Evolutionary conservation across 1,139 yeast species (phyloP), one percentile per base, ranked within the genome.

Genomic region (Yamadazyma sp.): DNA sequence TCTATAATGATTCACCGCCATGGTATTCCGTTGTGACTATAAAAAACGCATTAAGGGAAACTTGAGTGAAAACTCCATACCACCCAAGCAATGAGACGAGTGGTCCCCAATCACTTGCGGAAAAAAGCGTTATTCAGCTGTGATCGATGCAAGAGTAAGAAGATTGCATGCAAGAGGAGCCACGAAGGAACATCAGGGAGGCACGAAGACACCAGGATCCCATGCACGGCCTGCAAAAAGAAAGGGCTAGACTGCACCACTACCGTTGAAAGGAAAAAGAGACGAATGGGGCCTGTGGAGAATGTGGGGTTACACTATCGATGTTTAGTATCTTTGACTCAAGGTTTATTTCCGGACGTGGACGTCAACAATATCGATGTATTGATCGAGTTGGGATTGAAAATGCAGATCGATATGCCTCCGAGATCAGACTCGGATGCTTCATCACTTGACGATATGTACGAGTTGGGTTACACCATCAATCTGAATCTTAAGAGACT

Each of bases 111-210:
- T 15, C 25, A 34, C 5, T 17, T 54, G 24, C 51, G 74, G 20
- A 61, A 38, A 18, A 34, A 34, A 18, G 34, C 44, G 59, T 56
- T 65, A 2, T 70, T 61, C 50, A 61, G 71, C 8, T 73, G 78
- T 45, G 77, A 73, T 46, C 48, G 75, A 12, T 73, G 78, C 49
- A 70, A 68, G 46, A 41, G 53, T 10, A 53, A 69, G 27, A 73
- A 73, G 55, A 64, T 66, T 34, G 69, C 66, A 30, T 73, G 78
- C 46, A 56, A 59, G 29, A 49, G 75, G 29, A 12, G 16, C 5
- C 6, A 14, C 4, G 30, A 35, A 5, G 33, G 30, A n/a, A n/a
- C 17, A n/a, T 4, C 17, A 4, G 23, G 14, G 5, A 20, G 34
- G 16, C 22, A 37, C 25, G 45, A 43, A 25, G 44, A 44, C 24